Percentiles rank a stretch among this genome's conserved stretches.
Conservation (phyloP, 352 stramenopile genomes). For the Globisporangium perplexum region DNA sequence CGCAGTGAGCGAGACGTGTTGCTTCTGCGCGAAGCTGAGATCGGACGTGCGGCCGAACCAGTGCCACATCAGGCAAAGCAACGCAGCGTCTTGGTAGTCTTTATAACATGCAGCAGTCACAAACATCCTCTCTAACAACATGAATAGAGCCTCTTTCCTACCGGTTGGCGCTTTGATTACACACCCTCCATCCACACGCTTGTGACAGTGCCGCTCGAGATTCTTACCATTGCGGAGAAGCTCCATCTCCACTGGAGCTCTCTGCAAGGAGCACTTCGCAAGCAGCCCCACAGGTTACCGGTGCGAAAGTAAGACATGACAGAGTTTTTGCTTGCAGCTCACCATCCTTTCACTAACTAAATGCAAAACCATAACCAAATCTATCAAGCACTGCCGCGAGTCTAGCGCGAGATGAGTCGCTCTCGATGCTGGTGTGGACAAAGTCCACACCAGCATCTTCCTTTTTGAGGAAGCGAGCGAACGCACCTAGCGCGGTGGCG, state of each 20-base stretch:
- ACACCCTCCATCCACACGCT: background rate
- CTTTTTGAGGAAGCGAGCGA: background rate
- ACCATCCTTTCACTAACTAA: background rate
- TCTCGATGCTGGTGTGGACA: slow-evolving; percentile 3
- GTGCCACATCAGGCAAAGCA: slow-evolving; percentile 1
- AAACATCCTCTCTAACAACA: background rate
- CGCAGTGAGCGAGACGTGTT: background rate
- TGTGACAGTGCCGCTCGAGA: background rate
- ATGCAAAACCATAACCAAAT: slow-evolving; percentile 7
- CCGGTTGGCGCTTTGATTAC: background rate
- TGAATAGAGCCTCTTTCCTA: background rate
- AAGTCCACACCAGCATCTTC: slow-evolving; percentile 1
- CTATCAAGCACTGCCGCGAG: slow-evolving; percentile 7
- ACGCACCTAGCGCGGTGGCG: background rate
- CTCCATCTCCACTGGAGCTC: too few relatives aligned
- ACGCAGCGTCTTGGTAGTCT: slow-evolving; percentile 1
- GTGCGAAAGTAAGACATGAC: background rate
- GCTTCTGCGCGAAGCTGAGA: slow-evolving; percentile 1
- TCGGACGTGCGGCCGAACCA: background rate
- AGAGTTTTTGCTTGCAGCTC: background rate
- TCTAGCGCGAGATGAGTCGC: background rate
- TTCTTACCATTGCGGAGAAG: background rate
- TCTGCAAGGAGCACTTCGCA: too few relatives aligned
- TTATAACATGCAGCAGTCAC: background rate
- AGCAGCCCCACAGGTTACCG: too few relatives aligned